Percentiles rank a stretch among this genome's conserved stretches.
Conservation (phyloP, 1,284 basidiomycete genomes). For the Boletellus deceptivus region DNA sequence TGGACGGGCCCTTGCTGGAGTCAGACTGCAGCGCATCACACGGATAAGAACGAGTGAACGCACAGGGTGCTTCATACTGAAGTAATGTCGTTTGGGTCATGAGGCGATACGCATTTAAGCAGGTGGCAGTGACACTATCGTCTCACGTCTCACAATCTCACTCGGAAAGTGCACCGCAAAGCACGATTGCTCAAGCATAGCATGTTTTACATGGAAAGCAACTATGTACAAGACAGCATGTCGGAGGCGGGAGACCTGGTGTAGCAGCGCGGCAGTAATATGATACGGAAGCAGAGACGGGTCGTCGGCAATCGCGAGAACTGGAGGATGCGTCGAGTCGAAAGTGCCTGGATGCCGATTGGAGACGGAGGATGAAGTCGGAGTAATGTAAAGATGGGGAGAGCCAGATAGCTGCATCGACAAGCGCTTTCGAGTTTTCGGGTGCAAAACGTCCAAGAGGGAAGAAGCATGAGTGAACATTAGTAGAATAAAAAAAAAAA, state of each 20-base stretch:
- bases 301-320: slow-evolving; percentile 17
- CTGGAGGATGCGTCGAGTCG: slow-evolving; percentile 20
- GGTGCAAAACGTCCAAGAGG: slow-evolving; percentile 20
- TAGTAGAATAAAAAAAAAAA: slow-evolving; percentile 35
- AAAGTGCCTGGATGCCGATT: slow-evolving; percentile 13
- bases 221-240: slow-evolving; percentile 33
- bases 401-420: slow-evolving; percentile 16
- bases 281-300: slow-evolving; percentile 19
- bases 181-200: slow-evolving; percentile 12
- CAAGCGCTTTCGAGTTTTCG: slow-evolving; percentile 28
- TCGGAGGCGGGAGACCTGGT: slow-evolving; percentile 20
- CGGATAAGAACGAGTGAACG: slow-evolving; percentile 31
- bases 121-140: slow-evolving; percentile 28
- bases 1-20: slow-evolving; percentile 71
- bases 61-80: slow-evolving; percentile 75
- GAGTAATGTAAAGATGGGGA: slow-evolving; percentile 2
- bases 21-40: slow-evolving; percentile 8
- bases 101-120: slow-evolving; percentile 8
- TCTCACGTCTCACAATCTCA: neutral
- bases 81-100: slow-evolving; percentile 67
- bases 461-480: slow-evolving; percentile 27
- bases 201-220: slow-evolving; percentile 30
- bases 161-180: neutral
- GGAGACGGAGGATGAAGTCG: slow-evolving; percentile 14
- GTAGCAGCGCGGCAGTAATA: slow-evolving; percentile 18